These are phyloP conservation scores for Penicillium glabrum DNA, from an alignment of 2,329 filamentous ascomycete species.

Conservation along the genomic window DNA sequence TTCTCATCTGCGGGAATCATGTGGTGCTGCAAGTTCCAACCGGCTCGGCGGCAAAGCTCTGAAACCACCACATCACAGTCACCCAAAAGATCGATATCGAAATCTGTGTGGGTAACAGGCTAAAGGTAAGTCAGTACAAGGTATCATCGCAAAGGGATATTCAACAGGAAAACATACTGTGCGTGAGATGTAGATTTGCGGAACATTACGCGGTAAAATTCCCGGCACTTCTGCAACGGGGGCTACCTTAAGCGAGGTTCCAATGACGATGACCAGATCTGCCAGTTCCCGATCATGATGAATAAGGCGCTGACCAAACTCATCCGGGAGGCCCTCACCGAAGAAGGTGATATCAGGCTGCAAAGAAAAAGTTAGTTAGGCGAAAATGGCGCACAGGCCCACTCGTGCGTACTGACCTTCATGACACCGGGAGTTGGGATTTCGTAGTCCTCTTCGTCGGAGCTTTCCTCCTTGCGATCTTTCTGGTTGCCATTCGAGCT, in stretches of 20 bases:
- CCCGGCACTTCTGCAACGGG: conserved; percentile 90
- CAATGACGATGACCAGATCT: conserved; percentile 92
- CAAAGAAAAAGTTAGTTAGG: conserved; percentile 17
- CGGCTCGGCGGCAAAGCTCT: conserved; percentile 78
- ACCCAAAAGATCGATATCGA: conserved; percentile 94
- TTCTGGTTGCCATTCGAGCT: conserved; percentile 47
- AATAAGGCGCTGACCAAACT: conserved; percentile 79
- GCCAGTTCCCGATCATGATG: conserved; percentile 75
- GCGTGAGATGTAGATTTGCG: conserved; percentile 86
- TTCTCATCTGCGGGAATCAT: conserved; percentile 73
- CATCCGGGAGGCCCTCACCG: conserved; percentile 81
- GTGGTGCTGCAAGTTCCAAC: conserved; percentile 77
- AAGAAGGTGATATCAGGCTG: conserved; percentile 96
- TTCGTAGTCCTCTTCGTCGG: conserved; percentile 61
- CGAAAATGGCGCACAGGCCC: not conserved
- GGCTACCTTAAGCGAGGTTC: conserved; percentile 91
- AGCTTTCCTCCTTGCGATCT: conserved; percentile 59
- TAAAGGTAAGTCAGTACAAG: conserved; percentile 26
- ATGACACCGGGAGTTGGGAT: conserved; percentile 74
- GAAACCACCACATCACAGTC: conserved; percentile 89
- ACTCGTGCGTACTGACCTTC: conserved; percentile 52
- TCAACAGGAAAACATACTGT: conserved; percentile 50
- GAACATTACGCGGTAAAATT: conserved; percentile 73
- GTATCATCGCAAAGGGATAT: not conserved
- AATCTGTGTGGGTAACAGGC: conserved; percentile 84